A percentile compares a stretch with the other conserved stretches of the same genome.
These are phyloP conservation scores for Waltiozyma solani DNA, from an alignment of 1,139 yeast genomes.

Conservation along the genomic window DNA sequence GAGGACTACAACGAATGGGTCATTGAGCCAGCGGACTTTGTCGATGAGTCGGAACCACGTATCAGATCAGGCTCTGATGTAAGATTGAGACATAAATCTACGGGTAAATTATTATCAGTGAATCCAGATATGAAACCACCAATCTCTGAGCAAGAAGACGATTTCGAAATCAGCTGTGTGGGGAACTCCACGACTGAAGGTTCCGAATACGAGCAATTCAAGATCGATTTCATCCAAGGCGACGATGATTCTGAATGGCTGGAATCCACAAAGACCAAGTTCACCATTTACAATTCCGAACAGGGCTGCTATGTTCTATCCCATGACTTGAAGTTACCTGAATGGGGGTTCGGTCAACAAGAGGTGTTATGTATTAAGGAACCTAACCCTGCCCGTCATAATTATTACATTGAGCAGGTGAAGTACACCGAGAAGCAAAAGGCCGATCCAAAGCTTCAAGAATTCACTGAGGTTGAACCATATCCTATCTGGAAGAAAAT, in stretches of 20 bases:
- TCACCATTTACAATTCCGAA: conserved; percentile 51
- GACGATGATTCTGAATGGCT: conserved; percentile 7
- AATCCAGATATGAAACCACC: conserved; percentile 51
- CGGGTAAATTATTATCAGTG: conserved; percentile 52
- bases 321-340: conserved; percentile 53
- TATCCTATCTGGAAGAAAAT: conserved; percentile 10
- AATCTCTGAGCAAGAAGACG: conserved; percentile 70
- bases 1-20: conserved; percentile 60
- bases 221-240: conserved; percentile 24
- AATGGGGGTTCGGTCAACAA: conserved; percentile 61
- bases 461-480: conserved; percentile 20
- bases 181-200: conserved; percentile 41
- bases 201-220: conserved; percentile 44
- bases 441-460: conserved; percentile 18
- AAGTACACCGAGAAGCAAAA: conserved; percentile 39
- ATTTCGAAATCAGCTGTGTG: conserved; percentile 60
- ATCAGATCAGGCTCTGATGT: conserved; percentile 42
- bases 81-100: conserved; percentile 49
- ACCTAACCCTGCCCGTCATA: conserved; percentile 47
- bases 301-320: conserved; percentile 52
- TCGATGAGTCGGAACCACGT: conserved; percentile 21
- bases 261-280: conserved; percentile 19
- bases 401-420: conserved; percentile 58
- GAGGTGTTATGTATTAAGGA: conserved; percentile 68
- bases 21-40: conserved; percentile 32